Evolutionary conservation across 139 green algal genomes (phyloP).

Genomic region (Chlamydomonas schloesseri): DNA sequence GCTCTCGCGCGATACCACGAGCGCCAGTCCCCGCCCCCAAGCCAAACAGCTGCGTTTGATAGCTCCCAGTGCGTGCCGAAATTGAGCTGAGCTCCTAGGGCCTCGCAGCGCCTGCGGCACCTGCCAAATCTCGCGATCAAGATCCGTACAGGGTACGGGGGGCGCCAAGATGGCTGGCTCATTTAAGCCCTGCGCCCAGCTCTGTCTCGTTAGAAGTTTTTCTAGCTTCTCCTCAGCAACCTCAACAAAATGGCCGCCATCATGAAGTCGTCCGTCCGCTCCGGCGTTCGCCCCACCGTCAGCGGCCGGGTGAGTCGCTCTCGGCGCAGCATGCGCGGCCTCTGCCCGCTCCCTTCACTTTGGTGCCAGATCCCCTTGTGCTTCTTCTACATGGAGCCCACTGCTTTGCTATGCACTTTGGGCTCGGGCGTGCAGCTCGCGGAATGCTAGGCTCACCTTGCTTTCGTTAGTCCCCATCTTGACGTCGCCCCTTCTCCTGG

Average conservation of each 20-base stretch:
- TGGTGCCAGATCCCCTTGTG: neutral
- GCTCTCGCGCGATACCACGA: too few relatives aligned
- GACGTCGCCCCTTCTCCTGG: neutral
- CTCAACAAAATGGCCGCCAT: constrained; percentile 27
- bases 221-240: too few relatives aligned
- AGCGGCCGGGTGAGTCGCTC: constrained; percentile 24
- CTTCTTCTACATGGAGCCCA: neutral
- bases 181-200: too few relatives aligned
- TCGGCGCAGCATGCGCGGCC: neutral
- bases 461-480: neutral
- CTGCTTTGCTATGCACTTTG: neutral
- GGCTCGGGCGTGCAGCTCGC: neutral
- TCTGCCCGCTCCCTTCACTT: neutral
- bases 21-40: too few relatives aligned
- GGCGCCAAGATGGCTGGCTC: too few relatives aligned
- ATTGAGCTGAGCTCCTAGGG: too few relatives aligned
- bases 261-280: constrained; percentile 38
- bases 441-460: neutral
- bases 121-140: too few relatives aligned
- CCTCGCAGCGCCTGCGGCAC: too few relatives aligned
- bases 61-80: too few relatives aligned
- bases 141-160: too few relatives aligned
- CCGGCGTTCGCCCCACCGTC: constrained; percentile 43
- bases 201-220: too few relatives aligned
- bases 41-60: too few relatives aligned